These are phyloP conservation scores for Leishmania martiniquensis DNA, from an alignment of 208 protist genomes.

Conservation along the genomic window DNA sequence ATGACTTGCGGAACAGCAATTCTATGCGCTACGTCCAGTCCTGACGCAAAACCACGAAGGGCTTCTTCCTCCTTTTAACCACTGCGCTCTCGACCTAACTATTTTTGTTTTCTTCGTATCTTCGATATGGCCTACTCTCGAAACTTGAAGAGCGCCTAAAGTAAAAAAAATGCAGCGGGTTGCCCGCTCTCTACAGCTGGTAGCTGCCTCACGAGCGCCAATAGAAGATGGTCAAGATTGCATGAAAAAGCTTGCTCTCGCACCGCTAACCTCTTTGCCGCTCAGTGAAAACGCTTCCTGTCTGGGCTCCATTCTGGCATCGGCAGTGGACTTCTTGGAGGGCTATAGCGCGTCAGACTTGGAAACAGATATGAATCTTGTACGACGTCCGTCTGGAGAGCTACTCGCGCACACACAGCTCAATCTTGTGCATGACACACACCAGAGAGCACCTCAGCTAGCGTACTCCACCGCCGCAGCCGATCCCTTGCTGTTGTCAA, in stretches of 20 bases:
- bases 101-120: background rate
- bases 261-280: slow-evolving; percentile 50
- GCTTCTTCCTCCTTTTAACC: background rate
- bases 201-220: background rate
- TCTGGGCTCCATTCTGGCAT: slow-evolving; percentile 39
- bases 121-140: background rate
- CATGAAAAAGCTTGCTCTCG: slow-evolving; percentile 37
- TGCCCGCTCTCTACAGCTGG: slow-evolving; percentile 1
- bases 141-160: background rate
- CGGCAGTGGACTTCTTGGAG: slow-evolving; percentile 56
- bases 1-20: background rate
- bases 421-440: slow-evolving; percentile 40
- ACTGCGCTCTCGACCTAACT: background rate
- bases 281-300: slow-evolving; percentile 14
- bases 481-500: background rate
- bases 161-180: slow-evolving; percentile 14
- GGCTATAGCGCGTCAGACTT: slow-evolving; percentile 48
- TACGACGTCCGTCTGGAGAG: background rate
- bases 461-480: background rate
- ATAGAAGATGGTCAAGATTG: slow-evolving; percentile 37
- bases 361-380: slow-evolving; percentile 35
- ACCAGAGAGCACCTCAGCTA: background rate
- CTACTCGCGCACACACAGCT: slow-evolving; percentile 36
- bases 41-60: background rate
- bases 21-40: background rate